Conservation (phyloP, 139 green algal genomes). For the Diplosphaera chodatii region DNA sequence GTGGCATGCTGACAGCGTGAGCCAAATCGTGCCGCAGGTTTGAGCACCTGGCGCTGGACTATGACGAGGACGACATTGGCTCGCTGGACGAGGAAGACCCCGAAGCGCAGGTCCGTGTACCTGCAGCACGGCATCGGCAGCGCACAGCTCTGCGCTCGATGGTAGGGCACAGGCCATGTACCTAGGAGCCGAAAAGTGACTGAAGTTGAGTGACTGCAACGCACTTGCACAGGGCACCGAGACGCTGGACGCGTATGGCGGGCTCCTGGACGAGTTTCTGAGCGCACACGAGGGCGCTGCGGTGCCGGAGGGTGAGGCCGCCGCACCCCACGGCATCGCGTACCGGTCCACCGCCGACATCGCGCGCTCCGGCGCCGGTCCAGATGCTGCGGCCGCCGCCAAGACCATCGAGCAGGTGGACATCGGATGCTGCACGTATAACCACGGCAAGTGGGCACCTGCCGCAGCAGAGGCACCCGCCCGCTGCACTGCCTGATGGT, state of each 20-base stretch:
- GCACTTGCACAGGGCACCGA: conserved; percentile 2
- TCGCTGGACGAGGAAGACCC: conserved; percentile 55
- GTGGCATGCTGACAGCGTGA: no score
- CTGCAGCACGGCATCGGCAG: no score
- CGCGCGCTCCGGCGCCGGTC: neutral
- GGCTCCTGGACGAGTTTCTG: conserved; percentile 76
- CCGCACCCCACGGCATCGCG: neutral
- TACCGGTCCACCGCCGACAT: conserved; percentile 5
- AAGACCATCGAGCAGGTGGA: neutral
- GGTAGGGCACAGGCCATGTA: no score
- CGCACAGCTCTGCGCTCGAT: no score
- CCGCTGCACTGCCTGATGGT: no score
- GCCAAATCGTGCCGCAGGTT: conserved; percentile 38
- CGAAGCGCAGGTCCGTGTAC: conserved; percentile 3
- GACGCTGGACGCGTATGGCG: conserved; percentile 30
- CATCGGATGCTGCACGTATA: no score
- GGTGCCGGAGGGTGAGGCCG: conserved; percentile 12
- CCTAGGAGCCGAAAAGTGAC: no score
- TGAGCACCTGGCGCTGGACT: conserved; percentile 62
- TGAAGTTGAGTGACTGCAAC: no score
- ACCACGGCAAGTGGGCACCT: no score
- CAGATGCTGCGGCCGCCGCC: neutral
- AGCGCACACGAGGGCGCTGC: conserved; percentile 13
- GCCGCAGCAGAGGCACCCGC: no score
- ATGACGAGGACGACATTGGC: conserved; percentile 68